Percentiles rank a stretch among this genome's conserved stretches.
phyloP scores from a whole-genome alignment of 805 yeast genomes.

The Candida chilensis region DNA sequence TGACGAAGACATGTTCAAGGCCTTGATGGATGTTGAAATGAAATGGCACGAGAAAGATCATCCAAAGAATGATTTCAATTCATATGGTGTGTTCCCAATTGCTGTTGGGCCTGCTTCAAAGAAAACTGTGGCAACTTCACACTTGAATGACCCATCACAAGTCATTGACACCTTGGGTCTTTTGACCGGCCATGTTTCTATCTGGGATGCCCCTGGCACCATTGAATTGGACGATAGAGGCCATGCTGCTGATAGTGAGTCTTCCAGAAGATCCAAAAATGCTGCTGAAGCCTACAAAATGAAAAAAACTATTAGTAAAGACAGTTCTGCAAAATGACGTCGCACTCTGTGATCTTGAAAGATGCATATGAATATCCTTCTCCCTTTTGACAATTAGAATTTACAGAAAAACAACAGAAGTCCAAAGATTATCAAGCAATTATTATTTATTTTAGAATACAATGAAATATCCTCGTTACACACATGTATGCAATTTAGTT shows the following conservation, averaged over 20 bases:
- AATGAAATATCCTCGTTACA: too few relatives aligned
- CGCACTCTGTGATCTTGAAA: too few relatives aligned
- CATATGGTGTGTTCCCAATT: constrained; percentile 69
- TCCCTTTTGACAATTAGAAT: too few relatives aligned
- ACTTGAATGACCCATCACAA: constrained; percentile 73
- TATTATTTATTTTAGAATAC: too few relatives aligned
- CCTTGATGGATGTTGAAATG: constrained; percentile 55
- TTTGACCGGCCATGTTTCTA: constrained; percentile 67
- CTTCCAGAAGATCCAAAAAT: constrained; percentile 28
- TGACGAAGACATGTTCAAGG: constrained; percentile 94
- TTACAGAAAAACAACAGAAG: too few relatives aligned
- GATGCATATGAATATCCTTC: too few relatives aligned
- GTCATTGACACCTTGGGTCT: constrained; percentile 80
- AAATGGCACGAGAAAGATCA: constrained; percentile 35
- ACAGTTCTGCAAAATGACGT: too few relatives aligned
- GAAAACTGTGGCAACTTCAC: constrained; percentile 77
- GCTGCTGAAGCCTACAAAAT: constrained; percentile 21
- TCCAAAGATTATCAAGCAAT: too few relatives aligned
- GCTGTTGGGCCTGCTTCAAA: constrained; percentile 92
- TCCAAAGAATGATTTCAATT: constrained; percentile 34
- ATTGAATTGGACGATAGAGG: constrained; percentile 74
- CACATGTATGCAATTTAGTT: too few relatives aligned
- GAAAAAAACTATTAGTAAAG: constrained; percentile 2
- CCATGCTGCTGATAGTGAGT: constrained; percentile 42
- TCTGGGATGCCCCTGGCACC: constrained; percentile 72